These are phyloP conservation scores for Diaporthe sp. DNA, from an alignment of 2,329 filamentous ascomycete genomes.

Conservation along the genomic window DNA sequence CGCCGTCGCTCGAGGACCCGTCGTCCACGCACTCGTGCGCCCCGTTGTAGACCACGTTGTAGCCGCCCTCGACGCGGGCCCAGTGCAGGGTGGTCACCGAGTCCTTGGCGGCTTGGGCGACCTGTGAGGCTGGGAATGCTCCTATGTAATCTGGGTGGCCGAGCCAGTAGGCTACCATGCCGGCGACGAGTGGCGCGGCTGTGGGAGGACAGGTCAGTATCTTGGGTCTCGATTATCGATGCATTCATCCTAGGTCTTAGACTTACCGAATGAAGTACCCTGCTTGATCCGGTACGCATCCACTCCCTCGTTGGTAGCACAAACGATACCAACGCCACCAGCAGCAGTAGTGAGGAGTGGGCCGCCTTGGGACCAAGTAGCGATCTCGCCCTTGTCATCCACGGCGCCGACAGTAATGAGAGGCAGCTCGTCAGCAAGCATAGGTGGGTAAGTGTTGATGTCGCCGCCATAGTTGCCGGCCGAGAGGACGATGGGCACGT, in stretches of 20 bases:
- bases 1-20: background rate
- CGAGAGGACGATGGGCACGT: background rate
- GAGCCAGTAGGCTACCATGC: constrained; percentile 8
- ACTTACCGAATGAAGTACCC: background rate
- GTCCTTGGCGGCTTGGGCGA: constrained; percentile 1
- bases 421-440: background rate
- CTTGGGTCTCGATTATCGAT: background rate
- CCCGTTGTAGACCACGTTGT: constrained; percentile 4
- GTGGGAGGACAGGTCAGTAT: background rate
- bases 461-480: constrained; percentile 6
- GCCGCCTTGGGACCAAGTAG: background rate
- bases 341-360: background rate
- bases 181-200: constrained; percentile 3
- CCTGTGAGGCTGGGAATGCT: constrained; percentile 1
- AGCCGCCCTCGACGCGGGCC: constrained; percentile 9
- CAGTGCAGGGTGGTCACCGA: background rate
- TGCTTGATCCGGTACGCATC: constrained; percentile 15
- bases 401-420: background rate
- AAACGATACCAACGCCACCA: background rate
- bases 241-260: fast-evolving
- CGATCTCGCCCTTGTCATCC: constrained; percentile 5
- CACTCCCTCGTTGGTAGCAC: background rate
- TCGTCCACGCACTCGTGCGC: constrained; percentile 1
- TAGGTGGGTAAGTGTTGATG: constrained; percentile 10
- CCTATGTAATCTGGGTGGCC: constrained; percentile 12